Percentiles rank a stretch among this genome's conserved stretches.
Conservation (phyloP, 2,329 filamentous ascomycete genomes). For the Colletotrichum gloeosporioides region DNA sequence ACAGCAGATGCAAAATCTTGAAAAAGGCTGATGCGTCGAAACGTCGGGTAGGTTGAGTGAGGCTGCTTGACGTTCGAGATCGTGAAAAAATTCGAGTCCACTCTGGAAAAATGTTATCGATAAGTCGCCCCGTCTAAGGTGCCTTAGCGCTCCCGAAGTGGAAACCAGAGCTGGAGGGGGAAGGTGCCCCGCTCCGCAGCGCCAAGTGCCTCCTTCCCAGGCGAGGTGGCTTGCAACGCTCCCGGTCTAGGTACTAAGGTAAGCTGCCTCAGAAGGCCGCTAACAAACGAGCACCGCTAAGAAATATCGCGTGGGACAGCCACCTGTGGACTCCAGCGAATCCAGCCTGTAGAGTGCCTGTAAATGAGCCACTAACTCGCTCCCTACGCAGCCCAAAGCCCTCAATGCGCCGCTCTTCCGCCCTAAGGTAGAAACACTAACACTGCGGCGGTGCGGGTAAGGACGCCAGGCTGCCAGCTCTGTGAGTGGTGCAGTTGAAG, state of each 20-base stretch:
- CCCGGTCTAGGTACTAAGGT: not conserved
- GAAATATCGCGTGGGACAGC: not conserved
- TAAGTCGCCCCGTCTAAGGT: not conserved
- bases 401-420: not conserved
- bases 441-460: not conserved
- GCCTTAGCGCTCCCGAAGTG: not conserved
- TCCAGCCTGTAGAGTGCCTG: not conserved
- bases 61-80: not conserved
- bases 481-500: not conserved
- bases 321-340: not conserved
- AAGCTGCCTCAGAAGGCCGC: not conserved
- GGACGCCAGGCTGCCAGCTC: not conserved
- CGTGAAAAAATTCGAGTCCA: conserved; percentile 18
- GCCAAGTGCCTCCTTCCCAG: not conserved
- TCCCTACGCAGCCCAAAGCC: not conserved
- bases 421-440: not conserved
- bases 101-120: conserved; percentile 10
- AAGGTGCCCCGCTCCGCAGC: not conserved
- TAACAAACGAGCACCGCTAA: not conserved
- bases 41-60: not conserved
- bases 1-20: not conserved
- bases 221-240: not conserved
- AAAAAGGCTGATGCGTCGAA: not conserved
- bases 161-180: not conserved
- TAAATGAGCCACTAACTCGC: not conserved